Evolutionary conservation across 2,329 filamentous ascomycete species (phyloP).

Genomic region (Cercospora citrullina): DNA sequence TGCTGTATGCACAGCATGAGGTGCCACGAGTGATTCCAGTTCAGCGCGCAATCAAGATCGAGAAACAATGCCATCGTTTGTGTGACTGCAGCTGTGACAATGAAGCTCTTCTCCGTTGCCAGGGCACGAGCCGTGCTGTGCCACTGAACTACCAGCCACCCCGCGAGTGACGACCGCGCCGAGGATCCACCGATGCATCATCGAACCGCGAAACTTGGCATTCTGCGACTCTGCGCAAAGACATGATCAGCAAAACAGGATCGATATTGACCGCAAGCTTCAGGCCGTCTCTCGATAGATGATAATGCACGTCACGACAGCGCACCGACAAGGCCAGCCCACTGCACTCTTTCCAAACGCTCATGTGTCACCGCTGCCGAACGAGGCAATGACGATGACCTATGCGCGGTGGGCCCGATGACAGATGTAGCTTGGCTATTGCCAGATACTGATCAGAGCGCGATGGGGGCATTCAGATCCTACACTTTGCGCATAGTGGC

Average conservation of each 20-base stretch:
- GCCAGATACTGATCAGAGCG: background rate
- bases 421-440: background rate
- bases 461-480: background rate
- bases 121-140: background rate
- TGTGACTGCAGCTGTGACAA: background rate
- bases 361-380: background rate
- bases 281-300: background rate
- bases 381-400: background rate
- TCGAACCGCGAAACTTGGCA: slow-evolving; percentile 1
- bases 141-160: background rate
- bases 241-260: slow-evolving; percentile 1
- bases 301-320: background rate
- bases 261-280: background rate
- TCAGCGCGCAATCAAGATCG: background rate
- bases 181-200: background rate
- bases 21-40: background rate
- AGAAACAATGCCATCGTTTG: background rate
- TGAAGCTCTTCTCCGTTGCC: background rate
- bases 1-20: background rate
- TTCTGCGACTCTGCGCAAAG: background rate
- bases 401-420: background rate
- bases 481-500: background rate
- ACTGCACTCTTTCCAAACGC: background rate
- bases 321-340: background rate
- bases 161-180: background rate